Percentiles rank a stretch among this genome's conserved stretches.
These are phyloP conservation scores for Alternaria hordeiaustralica DNA, from an alignment of 2,329 filamentous ascomycete species.

Conservation along the genomic window DNA sequence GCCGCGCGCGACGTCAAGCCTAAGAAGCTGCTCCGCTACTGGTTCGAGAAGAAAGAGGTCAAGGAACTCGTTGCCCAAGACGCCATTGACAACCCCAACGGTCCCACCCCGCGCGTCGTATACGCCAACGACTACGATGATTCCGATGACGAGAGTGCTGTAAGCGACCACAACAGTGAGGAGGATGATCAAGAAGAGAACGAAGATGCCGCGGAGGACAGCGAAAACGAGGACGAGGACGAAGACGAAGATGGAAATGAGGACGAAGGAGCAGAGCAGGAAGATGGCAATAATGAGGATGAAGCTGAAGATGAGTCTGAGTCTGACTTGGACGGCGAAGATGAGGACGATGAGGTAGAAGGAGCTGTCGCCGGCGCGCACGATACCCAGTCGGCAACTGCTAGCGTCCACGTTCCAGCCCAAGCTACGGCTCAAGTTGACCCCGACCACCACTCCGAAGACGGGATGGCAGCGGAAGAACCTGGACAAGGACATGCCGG, in stretches of 20 bases:
- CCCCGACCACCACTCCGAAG: background rate
- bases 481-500: background rate
- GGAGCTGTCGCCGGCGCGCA: background rate
- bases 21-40: conserved; percentile 37
- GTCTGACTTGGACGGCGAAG: background rate
- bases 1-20: conserved; percentile 24
- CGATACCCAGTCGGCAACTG: background rate
- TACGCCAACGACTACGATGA: conserved; percentile 16
- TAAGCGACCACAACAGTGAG: conserved; percentile 14
- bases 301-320: conserved; percentile 1
- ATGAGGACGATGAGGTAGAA: conserved; percentile 2
- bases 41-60: conserved; percentile 46
- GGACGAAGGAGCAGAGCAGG: conserved; percentile 6
- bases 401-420: background rate
- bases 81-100: conserved; percentile 15
- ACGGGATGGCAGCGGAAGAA: background rate
- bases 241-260: conserved; percentile 12
- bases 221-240: conserved; percentile 8
- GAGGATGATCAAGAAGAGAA: conserved; percentile 18
- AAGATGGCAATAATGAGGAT: conserved; percentile 8
- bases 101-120: conserved; percentile 8
- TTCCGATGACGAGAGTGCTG: conserved; percentile 13
- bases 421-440: background rate
- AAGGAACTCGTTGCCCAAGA: conserved; percentile 21
- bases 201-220: conserved; percentile 10